Evolutionary conservation across 306 rosid genomes (phyloP).

Genomic region (Fagus sylvatica): DNA sequence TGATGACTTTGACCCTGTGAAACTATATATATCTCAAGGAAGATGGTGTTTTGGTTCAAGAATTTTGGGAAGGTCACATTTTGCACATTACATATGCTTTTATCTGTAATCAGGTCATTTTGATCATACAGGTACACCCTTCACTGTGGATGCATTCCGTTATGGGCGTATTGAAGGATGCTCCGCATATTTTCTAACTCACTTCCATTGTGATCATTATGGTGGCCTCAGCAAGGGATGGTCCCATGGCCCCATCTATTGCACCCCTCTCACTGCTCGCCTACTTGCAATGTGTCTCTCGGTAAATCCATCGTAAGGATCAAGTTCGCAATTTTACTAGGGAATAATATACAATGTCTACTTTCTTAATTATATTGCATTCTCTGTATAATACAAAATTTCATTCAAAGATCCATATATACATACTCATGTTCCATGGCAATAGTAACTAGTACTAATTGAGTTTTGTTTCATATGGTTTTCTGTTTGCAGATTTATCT

Average conservation of each 20-base stretch:
- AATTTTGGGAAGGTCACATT: neutral
- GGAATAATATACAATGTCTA: neutral
- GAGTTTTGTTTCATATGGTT: constrained; percentile 7
- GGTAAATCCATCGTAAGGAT: constrained; percentile 50
- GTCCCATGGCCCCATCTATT: constrained; percentile 60
- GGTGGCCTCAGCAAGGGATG: constrained; percentile 59
- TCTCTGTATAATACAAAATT: constrained; percentile 11
- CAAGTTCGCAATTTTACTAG: neutral
- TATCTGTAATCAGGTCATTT: constrained; percentile 21
- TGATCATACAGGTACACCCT: constrained; percentile 39
- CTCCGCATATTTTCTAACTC: constrained; percentile 53
- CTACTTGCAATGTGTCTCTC: constrained; percentile 50
- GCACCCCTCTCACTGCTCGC: constrained; percentile 47
- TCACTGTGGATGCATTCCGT: constrained; percentile 62
- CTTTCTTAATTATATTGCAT: neutral
- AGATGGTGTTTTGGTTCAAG: no score
- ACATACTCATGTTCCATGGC: constrained; percentile 8
- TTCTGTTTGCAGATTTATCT: constrained; percentile 37
- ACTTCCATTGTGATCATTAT: constrained; percentile 53
- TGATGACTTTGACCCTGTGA: neutral
- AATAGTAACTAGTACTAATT: neutral
- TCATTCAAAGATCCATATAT: neutral
- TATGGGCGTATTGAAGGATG: constrained; percentile 49
- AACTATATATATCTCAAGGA: no score
- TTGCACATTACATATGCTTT: neutral